A percentile compares a stretch with the other conserved stretches of the same genome.
Conservation (phyloP, 1,284 basidiomycete genomes). For the Moesziomyces parantarcticus region DNA sequence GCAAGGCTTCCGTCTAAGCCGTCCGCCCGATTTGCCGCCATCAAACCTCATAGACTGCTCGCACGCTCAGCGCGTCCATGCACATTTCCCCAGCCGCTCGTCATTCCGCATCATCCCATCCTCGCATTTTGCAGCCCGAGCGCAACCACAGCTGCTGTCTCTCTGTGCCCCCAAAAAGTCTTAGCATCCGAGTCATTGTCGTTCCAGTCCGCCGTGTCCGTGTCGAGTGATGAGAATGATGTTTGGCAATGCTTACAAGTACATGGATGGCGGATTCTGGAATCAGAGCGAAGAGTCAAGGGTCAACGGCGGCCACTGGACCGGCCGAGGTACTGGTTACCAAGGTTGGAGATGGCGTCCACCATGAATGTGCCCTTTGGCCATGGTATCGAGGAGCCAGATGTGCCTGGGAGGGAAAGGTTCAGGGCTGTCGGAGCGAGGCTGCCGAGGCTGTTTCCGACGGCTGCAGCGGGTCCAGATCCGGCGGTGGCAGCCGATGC, state of each 20-base stretch:
- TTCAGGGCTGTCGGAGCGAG: slow-evolving; percentile 22
- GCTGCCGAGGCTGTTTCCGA: slow-evolving; percentile 11
- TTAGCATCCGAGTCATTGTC: neutral
- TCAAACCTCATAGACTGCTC: neutral
- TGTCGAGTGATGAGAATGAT: neutral
- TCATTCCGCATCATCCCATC: neutral
- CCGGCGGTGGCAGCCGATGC: slow-evolving; percentile 16
- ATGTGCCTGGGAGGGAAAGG: slow-evolving; percentile 24
- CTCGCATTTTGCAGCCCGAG: neutral
- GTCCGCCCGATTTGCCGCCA: neutral
- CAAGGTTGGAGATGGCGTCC: slow-evolving; percentile 41
- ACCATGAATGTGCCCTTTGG: slow-evolving; percentile 47
- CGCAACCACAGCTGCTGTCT: neutral
- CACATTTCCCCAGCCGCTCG: neutral
- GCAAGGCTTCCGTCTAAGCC: slow-evolving; percentile 34
- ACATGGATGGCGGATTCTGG: slow-evolving; percentile 5
- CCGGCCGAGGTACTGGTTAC: slow-evolving; percentile 44
- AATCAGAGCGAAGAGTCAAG: neutral
- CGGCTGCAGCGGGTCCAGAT: slow-evolving; percentile 2
- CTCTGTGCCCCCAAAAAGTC: neutral
- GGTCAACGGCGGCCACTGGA: slow-evolving; percentile 28
- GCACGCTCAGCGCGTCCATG: neutral
- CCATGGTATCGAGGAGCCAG: slow-evolving; percentile 26
- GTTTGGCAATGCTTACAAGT: slow-evolving; percentile 10
- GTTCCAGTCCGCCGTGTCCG: neutral